Percentiles rank a stretch among this genome's conserved stretches.
phyloP scores from a whole-genome alignment of 768 basidiomycete genomes.

The Coprinellus micaceus region DNA sequence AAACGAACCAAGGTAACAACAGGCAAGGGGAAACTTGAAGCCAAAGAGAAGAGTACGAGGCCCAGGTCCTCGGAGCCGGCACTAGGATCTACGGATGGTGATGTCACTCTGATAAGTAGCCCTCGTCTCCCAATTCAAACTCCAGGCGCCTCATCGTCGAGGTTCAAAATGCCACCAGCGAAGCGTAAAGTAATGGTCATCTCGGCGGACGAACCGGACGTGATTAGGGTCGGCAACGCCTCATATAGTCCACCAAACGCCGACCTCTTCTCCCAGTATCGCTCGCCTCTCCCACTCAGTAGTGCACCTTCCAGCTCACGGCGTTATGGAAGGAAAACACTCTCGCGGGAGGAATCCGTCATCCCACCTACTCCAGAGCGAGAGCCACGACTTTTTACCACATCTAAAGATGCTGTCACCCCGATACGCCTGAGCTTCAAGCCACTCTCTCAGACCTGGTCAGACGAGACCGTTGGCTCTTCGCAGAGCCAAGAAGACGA shows the following conservation, averaged over 20 bases:
- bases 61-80: background rate
- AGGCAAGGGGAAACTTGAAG: background rate
- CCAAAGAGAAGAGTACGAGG: background rate
- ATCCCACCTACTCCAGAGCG: background rate
- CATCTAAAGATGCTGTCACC: background rate
- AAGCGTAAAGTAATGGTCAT: background rate
- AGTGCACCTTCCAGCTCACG: background rate
- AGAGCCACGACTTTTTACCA: background rate
- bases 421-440: background rate
- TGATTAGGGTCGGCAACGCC: background rate
- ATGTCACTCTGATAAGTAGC: background rate
- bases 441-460: background rate
- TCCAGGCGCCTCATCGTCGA: background rate
- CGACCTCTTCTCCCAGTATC: background rate
- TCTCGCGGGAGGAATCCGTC: background rate
- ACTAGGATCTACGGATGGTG: background rate
- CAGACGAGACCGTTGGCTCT: slow-evolving; percentile 1
- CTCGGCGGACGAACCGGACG: background rate
- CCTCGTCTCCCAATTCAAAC: background rate
- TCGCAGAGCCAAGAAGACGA: slow-evolving; percentile 4
- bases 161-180: background rate
- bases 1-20: background rate
- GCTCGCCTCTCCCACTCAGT: background rate
- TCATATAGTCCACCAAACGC: background rate
- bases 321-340: background rate